phyloP scores from a whole-genome alignment of 2,329 filamentous ascomycete species.

The Coleophoma crateriformis region DNA sequence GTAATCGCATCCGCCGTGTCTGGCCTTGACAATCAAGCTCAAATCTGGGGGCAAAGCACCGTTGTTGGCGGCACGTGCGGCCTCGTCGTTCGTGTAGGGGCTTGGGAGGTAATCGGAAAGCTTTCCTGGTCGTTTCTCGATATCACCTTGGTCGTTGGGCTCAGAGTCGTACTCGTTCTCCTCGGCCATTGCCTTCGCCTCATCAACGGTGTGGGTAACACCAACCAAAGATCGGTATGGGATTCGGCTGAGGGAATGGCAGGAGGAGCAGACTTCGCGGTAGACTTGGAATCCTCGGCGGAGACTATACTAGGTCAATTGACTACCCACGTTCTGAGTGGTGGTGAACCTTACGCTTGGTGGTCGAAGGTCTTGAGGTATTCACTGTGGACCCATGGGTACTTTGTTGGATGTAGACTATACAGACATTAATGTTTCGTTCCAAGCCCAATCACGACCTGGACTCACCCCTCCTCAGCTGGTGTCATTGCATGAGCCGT shows the following conservation, averaged over 20 bases:
- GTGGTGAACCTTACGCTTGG: constrained; percentile 66
- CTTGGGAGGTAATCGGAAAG: constrained; percentile 92
- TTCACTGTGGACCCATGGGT: constrained; percentile 93
- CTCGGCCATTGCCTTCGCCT: constrained; percentile 95
- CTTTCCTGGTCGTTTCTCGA: constrained; percentile 98
- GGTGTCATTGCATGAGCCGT: constrained; percentile 85
- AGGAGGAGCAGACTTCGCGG: constrained; percentile 94
- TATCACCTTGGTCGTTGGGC: constrained; percentile 96
- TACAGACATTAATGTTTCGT: constrained; percentile 19
- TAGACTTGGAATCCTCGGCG: constrained; percentile 99
- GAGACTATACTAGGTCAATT: constrained; percentile 52
- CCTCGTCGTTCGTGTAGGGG: constrained; percentile 99
- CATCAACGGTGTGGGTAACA: constrained; percentile 88
- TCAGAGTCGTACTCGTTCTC: constrained; percentile 98
- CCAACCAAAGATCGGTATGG: constrained; percentile 92
- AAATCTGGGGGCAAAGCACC: constrained; percentile 97
- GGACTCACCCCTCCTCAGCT: constrained; percentile 93
- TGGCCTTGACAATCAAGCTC: constrained; percentile 93
- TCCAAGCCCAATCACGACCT: neutral
- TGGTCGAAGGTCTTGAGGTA: constrained; percentile 96
- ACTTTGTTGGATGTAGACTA: constrained; percentile 85
- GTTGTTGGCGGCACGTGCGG: constrained; percentile 95
- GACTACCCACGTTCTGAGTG: constrained; percentile 9
- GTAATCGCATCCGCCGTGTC: constrained; percentile 97
- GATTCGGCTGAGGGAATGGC: constrained; percentile 92